Evolutionary conservation across 2,329 filamentous ascomycete genomes (phyloP).

Genomic region (Apiospora sp.): DNA sequence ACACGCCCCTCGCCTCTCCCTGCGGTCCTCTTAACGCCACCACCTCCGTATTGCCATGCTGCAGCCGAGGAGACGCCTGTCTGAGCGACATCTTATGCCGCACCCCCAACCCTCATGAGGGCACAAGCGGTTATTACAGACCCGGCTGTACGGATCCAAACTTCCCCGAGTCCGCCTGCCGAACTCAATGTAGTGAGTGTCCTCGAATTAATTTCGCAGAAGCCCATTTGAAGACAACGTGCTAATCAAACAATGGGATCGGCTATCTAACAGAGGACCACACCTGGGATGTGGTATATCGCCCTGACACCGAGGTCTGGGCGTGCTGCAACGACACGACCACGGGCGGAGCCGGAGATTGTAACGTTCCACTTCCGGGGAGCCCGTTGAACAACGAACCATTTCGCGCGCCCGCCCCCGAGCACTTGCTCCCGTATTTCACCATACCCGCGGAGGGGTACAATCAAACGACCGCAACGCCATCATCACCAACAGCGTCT

Average conservation of each 20-base stretch:
- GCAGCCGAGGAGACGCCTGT: background rate
- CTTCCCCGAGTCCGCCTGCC: background rate
- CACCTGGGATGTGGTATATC: background rate
- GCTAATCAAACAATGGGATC: background rate
- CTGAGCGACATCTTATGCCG: background rate
- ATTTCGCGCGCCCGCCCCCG: background rate
- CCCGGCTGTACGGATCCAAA: background rate
- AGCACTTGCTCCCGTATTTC: background rate
- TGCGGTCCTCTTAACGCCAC: background rate
- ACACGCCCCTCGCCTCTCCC: background rate
- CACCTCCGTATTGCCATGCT: background rate
- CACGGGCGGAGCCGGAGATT: background rate
- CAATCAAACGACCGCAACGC: background rate
- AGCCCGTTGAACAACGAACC: background rate
- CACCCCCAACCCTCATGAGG: background rate
- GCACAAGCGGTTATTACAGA: background rate
- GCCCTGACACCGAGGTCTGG: background rate
- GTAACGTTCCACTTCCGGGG: background rate
- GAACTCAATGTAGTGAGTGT: background rate
- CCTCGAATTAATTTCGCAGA: too few relatives aligned
- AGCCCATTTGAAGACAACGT: too few relatives aligned
- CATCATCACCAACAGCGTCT: background rate
- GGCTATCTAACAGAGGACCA: background rate
- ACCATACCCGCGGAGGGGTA: background rate
- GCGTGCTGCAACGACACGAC: background rate